Evolutionary conservation across 75 land plant species (phyloP).

Genomic region (Picea sitchensis): DNA sequence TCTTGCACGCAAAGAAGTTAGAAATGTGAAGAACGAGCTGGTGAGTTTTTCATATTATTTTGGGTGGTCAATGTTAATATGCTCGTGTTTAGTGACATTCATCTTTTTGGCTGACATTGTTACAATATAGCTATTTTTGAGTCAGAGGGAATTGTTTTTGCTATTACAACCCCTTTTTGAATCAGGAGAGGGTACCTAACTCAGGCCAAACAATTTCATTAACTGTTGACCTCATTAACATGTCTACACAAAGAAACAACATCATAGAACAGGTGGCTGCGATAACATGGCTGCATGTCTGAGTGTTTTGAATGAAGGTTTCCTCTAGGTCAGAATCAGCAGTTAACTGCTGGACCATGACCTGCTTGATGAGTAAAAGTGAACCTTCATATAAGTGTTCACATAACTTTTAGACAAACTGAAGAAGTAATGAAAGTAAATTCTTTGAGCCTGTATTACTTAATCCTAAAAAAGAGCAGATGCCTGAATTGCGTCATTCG

Average conservation of each 20-base stretch:
- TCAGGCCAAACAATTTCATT: too few species aligned
- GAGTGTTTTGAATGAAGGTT: too few species aligned
- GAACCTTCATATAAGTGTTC: not conserved
- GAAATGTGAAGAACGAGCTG: slow-evolving; percentile 68
- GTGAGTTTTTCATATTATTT: slow-evolving; percentile 27
- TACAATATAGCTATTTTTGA: not conserved
- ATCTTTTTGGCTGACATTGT: not conserved
- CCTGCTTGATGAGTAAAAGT: not conserved
- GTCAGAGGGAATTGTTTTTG: not conserved
- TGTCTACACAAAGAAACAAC: too few species aligned
- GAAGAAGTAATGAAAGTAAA: not conserved
- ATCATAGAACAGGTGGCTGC: too few species aligned
- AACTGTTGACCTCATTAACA: too few species aligned
- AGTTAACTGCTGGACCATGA: too few species aligned
- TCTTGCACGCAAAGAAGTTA: slow-evolving; percentile 78
- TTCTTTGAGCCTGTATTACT: not conserved
- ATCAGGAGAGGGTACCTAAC: too few species aligned
- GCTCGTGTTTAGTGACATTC: not conserved
- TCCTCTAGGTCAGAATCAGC: too few species aligned
- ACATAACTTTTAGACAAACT: not conserved
- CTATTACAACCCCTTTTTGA: too few species aligned
- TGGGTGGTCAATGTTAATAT: not conserved
- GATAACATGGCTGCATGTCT: too few species aligned
- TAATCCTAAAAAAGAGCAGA: not conserved
- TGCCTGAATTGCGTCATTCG: not conserved